Evolutionary conservation across 352 stramenopile species (phyloP), one percentile per base, ranked within the genome.

Genomic region (Phytophthora uliginosa): DNA sequence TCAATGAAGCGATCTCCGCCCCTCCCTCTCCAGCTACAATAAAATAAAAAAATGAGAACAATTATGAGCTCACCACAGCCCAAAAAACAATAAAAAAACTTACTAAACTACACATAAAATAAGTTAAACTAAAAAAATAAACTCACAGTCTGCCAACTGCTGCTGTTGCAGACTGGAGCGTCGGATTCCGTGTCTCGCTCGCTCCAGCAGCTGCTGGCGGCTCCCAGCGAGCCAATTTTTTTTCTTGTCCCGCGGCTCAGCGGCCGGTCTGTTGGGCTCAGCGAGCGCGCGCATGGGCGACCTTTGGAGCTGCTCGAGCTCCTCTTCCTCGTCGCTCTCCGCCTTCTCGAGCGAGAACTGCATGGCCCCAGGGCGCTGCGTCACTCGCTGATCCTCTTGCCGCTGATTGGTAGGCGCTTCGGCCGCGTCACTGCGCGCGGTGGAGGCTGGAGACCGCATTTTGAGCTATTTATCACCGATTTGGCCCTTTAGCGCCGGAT

Each of bases 81-180:
- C 34, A 34, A 42, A 13, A n/a, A 5, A 15, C 0, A 51, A 6
- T 6, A 22, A 24, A 13, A 24, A 13, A 51, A 22, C 18, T 51
- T 7, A 51, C 42, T 50, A 24, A 22, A 24, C 5, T 22, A 50
- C 42, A 50, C 12, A 20, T 22, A 24, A 17, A 52, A 45, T 7
- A 45, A 45, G 28, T n/a, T 45, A 45, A 54, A 20, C 9, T 13
- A 6, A 33, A 26, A 17, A 54, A 52, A 17, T 57, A 60, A 24
- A 75, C 61, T 76, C 36, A 81, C 64, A 34, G 24, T 58, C 17
- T 7, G 17, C 50, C 63, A 71, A 10, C 10, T 54, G 63, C 51
- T 80, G 69, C 17, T 59, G 26, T 31, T 79, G 59, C 40, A 68
- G 33, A 68, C 56, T 75, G 5, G 40, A 57, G 22, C 64, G 51